Conservation (phyloP, 2,329 filamentous ascomycete genomes). For the Penicillium sp. region DNA sequence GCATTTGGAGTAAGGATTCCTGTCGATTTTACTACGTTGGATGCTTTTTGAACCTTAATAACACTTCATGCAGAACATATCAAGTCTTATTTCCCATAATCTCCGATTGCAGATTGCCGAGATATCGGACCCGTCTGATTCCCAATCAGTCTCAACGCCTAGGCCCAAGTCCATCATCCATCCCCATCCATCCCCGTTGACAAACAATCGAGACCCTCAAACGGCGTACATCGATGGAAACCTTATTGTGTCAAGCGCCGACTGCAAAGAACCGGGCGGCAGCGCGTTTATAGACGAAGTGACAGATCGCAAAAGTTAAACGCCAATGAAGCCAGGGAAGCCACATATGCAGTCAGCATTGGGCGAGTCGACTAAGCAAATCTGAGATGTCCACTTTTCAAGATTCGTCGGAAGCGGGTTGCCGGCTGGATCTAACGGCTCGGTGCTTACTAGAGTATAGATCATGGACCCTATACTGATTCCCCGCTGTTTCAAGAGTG, state of each 20-base stretch:
- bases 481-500: constrained; percentile 10
- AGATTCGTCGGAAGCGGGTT: constrained; percentile 1
- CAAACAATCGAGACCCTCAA: constrained; percentile 7
- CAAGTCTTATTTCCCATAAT: not conserved
- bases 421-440: not conserved
- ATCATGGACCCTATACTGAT: not conserved
- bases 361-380: not conserved
- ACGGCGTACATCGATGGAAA: constrained; percentile 2
- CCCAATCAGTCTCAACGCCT: constrained; percentile 10
- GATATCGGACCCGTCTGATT: constrained; percentile 5
- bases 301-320: constrained; percentile 3
- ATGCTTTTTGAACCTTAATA: not conserved
- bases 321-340: constrained; percentile 1
- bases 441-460: not conserved
- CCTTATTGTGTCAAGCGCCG: constrained; percentile 5
- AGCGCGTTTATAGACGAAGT: not conserved
- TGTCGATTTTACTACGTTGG: not conserved
- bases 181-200: constrained; percentile 1
- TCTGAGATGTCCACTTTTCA: not conserved
- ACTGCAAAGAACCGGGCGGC: not conserved
- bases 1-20: not conserved
- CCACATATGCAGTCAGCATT: constrained; percentile 3
- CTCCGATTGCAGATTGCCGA: not conserved
- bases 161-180: constrained; percentile 1
- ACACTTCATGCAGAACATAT: not conserved